Percentiles rank a stretch among this genome's conserved stretches.
Conservation (phyloP, 768 basidiomycete species). For the Mycena albidolilacea region DNA sequence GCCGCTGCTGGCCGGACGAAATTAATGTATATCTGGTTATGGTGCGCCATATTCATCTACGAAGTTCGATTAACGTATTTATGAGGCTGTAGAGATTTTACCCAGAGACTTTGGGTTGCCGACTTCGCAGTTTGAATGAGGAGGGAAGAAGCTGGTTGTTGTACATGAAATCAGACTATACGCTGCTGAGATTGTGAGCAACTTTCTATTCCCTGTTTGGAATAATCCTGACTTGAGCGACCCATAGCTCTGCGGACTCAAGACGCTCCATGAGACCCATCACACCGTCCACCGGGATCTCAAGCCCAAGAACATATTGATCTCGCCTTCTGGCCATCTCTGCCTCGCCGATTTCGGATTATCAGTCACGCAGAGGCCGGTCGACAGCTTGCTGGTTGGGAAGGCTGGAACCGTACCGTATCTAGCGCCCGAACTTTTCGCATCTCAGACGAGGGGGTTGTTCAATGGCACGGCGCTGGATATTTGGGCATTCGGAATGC, state of each 20-base stretch:
- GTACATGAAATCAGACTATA: too few species aligned
- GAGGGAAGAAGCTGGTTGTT: too few species aligned
- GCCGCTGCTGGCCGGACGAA: constrained; percentile 11
- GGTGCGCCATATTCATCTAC: constrained; percentile 3
- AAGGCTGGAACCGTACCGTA: constrained; percentile 6
- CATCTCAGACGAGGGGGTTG: neutral
- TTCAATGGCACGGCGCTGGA: constrained; percentile 12
- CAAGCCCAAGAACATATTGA: constrained; percentile 39
- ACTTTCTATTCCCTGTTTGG: too few species aligned
- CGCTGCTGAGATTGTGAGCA: too few species aligned
- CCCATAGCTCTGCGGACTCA: constrained; percentile 32
- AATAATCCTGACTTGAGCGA: too few species aligned
- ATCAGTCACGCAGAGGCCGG: neutral
- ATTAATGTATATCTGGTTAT: constrained; percentile 20
- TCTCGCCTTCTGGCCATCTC: constrained; percentile 38
- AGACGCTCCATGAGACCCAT: constrained; percentile 30
- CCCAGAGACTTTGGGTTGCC: constrained; percentile 9
- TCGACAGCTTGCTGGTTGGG: neutral
- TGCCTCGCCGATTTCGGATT: constrained; percentile 40
- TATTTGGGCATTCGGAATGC: constrained; percentile 31
- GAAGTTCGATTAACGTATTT: neutral
- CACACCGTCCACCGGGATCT: constrained; percentile 39
- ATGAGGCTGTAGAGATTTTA: neutral
- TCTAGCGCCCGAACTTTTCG: constrained; percentile 1
- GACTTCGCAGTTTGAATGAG: neutral